Evolutionary conservation across 2,329 filamentous ascomycete species (phyloP).

Genomic region (Fusarium buxicola): DNA sequence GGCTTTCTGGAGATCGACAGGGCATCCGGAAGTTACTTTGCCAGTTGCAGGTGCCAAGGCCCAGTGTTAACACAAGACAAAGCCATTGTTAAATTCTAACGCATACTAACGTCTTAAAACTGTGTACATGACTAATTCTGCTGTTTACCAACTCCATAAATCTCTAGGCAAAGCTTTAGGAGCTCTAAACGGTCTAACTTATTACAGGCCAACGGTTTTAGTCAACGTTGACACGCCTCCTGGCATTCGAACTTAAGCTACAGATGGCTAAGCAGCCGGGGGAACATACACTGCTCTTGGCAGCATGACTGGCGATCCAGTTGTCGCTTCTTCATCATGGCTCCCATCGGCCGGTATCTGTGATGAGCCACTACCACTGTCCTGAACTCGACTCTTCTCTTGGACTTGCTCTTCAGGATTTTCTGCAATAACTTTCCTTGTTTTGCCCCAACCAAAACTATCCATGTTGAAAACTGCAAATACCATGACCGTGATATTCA

Average conservation of each 20-base stretch:
- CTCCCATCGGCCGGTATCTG: background rate
- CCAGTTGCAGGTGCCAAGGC: no score
- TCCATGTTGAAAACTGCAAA: slow-evolving; percentile 46
- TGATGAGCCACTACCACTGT: background rate
- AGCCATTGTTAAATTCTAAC: no score
- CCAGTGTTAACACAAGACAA: no score
- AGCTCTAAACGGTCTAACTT: no score
- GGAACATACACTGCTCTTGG: slow-evolving; percentile 24
- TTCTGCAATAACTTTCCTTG: slow-evolving; percentile 35
- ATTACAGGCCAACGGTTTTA: no score
- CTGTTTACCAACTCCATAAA: no score
- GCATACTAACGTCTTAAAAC: no score
- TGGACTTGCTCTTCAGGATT: slow-evolving; percentile 5
- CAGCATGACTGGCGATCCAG: background rate
- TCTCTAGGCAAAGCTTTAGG: no score
- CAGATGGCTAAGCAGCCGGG: background rate
- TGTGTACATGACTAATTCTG: no score
- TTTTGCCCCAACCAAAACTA: slow-evolving; percentile 46
- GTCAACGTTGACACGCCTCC: background rate
- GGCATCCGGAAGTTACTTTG: no score
- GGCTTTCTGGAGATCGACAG: background rate
- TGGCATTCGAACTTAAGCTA: background rate
- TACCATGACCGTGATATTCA: slow-evolving; percentile 44
- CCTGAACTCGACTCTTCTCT: slow-evolving; percentile 10
- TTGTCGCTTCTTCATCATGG: background rate